Evolutionary conservation across 2,329 filamentous ascomycete species (phyloP), one percentile per base, ranked within the genome.

Genomic region (Lachnellula subtilissima): DNA sequence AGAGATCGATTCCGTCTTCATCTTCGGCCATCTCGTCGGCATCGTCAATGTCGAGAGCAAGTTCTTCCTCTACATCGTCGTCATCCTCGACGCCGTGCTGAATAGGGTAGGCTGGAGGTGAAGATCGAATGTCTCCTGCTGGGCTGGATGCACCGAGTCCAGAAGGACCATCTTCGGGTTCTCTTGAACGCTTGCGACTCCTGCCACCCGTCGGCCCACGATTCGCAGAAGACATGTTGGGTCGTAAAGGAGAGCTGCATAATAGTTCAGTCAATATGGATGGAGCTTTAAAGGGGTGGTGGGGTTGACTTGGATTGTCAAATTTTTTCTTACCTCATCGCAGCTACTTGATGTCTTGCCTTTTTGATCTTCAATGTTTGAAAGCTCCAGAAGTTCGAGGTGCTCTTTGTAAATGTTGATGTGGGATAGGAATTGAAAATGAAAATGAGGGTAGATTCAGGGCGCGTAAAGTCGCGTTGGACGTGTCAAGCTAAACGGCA

Each of bases 11-110:
- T 53, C 88, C 87, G 50, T 92, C 89, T 55, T 89, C 87, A 53
- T 92, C 89, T 67, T 92, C 90, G 9, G 89, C 87, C 76, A 84
- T 84, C 69, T 92, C 88, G 65, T 94, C 90, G 45, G 92, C 80
- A 55, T 94, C 87, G 53, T 91, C 88, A 17, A 86, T 78, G 63
- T 87, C 86, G 61, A 87, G 85, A 62, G 91, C 85, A 47, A 86
- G 77, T 67, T 91, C 86, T 56, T 90, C 80, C 54, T 90, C 80
- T 40, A 87, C 81, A 64, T 89, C 86, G 59, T 91, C 88, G 43
- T 77, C 76, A 50, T 87, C 80, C 46, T 89, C 86, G 35, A 76
- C 79, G 51, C 86, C 85, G 52, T 87, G 84, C 5, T 82, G 81
- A 61, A 90, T 84, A 37, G 66, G 65, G 65, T 84, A 84, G 43